A percentile compares a stretch with the other conserved stretches of the same genome.
phyloP scores from a whole-genome alignment of 1,139 yeast genomes.

The Candida frijolesensis region DNA sequence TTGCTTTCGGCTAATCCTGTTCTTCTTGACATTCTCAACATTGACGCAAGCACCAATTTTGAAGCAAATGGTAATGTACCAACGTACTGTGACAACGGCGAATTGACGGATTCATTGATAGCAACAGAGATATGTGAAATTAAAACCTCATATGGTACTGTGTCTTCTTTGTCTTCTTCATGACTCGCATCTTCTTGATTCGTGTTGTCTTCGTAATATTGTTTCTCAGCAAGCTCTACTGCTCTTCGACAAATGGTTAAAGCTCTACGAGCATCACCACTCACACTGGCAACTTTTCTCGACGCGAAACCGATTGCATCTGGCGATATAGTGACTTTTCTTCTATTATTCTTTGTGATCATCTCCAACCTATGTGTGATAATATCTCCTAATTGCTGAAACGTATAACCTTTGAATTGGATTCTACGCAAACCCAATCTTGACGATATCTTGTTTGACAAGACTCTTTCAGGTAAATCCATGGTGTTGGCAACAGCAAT shows the following conservation, averaged over 20 bases:
- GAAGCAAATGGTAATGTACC: constrained; percentile 64
- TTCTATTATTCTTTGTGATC: constrained; percentile 42
- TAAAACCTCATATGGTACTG: constrained; percentile 54
- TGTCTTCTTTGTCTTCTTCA: constrained; percentile 17
- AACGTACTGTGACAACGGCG: constrained; percentile 68
- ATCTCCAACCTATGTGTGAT: constrained; percentile 69
- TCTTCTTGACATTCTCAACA: constrained; percentile 65
- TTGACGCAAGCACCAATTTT: constrained; percentile 70
- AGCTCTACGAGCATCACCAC: constrained; percentile 97
- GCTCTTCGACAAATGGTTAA: constrained; percentile 88
- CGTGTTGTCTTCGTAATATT: constrained; percentile 25
- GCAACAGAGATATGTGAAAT: constrained; percentile 77
- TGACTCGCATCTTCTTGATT: constrained; percentile 14
- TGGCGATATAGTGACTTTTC: constrained; percentile 51
- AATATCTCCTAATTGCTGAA: constrained; percentile 73
- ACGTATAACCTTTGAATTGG: constrained; percentile 87
- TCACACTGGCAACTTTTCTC: constrained; percentile 91
- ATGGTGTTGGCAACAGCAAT: constrained; percentile 95
- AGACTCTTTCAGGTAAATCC: constrained; percentile 91
- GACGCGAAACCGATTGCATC: constrained; percentile 93
- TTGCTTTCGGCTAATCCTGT: constrained; percentile 72
- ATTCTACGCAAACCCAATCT: constrained; percentile 87
- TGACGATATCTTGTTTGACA: constrained; percentile 88
- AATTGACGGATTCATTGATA: constrained; percentile 73
- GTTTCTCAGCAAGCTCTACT: constrained; percentile 80